These are phyloP conservation scores for Blastobotrys aristatus DNA, from an alignment of 1,139 yeast species.

Conservation along the genomic window DNA sequence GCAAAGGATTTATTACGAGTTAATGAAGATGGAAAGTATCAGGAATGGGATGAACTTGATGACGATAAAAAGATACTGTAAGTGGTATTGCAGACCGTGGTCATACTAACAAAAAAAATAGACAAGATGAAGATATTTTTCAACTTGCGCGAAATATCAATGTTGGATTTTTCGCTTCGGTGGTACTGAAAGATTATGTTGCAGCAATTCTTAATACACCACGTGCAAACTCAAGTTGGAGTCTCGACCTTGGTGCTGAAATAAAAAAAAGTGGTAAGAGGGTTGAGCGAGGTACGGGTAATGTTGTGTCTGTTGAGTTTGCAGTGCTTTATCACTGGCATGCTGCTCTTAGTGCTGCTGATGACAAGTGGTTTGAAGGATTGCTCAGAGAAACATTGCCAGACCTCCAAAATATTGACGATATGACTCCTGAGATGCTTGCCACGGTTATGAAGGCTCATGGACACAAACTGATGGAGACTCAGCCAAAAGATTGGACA, in stretches of 20 bases:
- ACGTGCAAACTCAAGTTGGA: constrained; percentile 10
- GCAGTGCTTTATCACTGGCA: constrained; percentile 15
- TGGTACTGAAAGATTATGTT: constrained; percentile 12
- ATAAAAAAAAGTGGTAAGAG: constrained; percentile 8
- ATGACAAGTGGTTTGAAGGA: constrained; percentile 9
- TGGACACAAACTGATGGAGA: constrained; percentile 7
- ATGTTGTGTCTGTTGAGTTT: constrained; percentile 12
- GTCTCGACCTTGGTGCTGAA: constrained; percentile 11
- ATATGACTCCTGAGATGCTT: constrained; percentile 9
- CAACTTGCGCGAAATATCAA: constrained; percentile 12
- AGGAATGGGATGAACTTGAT: constrained; percentile 8
- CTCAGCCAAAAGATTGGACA: constrained; percentile 10
- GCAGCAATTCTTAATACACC: constrained; percentile 13
- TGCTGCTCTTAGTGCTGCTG: constrained; percentile 14
- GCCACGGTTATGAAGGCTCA: constrained; percentile 9
- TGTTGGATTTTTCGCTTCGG: constrained; percentile 12
- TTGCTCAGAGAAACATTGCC: constrained; percentile 7
- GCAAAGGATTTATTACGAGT: constrained; percentile 9
- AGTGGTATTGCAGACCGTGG: too few relatives aligned
- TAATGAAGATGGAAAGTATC: constrained; percentile 9
- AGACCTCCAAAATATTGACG: constrained; percentile 6
- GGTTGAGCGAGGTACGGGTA: constrained; percentile 13
- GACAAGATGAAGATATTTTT: constrained; percentile 13
- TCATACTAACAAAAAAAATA: neutral
- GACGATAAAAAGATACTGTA: constrained; percentile 9